Conservation (phyloP, 2,329 filamentous ascomycete species). For the Geosmithia putterillii region DNA sequence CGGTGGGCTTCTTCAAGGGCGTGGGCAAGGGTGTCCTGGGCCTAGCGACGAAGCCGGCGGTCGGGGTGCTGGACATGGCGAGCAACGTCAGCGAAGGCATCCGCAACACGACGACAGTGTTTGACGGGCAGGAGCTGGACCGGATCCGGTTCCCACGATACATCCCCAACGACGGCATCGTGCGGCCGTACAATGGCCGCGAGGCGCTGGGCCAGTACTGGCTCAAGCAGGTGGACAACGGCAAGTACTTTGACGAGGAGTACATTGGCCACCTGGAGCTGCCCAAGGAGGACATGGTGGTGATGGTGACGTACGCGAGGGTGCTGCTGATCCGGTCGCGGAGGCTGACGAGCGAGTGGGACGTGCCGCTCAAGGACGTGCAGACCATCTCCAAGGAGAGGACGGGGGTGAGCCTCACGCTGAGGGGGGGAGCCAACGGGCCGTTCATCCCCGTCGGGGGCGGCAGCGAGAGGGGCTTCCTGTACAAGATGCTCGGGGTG, state of each 20-base stretch:
- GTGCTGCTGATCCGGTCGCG: slow-evolving; percentile 87
- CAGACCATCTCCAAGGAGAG: slow-evolving; percentile 96
- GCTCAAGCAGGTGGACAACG: slow-evolving; percentile 96
- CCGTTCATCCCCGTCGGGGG: slow-evolving; percentile 93
- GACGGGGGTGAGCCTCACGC: slow-evolving; percentile 78
- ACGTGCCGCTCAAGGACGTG: slow-evolving; percentile 87
- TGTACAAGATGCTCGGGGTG: slow-evolving; percentile 54
- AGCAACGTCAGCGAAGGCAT: slow-evolving; percentile 96
- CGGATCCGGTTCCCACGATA: slow-evolving; percentile 89
- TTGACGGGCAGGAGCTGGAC: slow-evolving; percentile 88
- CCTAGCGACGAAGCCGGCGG: slow-evolving; percentile 91
- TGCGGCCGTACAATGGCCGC: slow-evolving; percentile 85
- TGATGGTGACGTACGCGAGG: slow-evolving; percentile 76
- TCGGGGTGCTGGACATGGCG: slow-evolving; percentile 91
- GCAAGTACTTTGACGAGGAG: slow-evolving; percentile 93
- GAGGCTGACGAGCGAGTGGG: slow-evolving; percentile 84
- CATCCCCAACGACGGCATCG: slow-evolving; percentile 83
- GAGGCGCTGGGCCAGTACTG: slow-evolving; percentile 96
- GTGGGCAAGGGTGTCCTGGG: slow-evolving; percentile 91
- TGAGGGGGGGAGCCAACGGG: slow-evolving; percentile 84
- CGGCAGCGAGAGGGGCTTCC: slow-evolving; percentile 55
- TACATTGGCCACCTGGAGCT: slow-evolving; percentile 96
- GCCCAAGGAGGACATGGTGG: slow-evolving; percentile 74
- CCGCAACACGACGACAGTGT: slow-evolving; percentile 96
- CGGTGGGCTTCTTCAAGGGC: slow-evolving; percentile 91